phyloP scores from a whole-genome alignment of 192 early-diverging fungal species.

The Anaeromyces robustus region DNA sequence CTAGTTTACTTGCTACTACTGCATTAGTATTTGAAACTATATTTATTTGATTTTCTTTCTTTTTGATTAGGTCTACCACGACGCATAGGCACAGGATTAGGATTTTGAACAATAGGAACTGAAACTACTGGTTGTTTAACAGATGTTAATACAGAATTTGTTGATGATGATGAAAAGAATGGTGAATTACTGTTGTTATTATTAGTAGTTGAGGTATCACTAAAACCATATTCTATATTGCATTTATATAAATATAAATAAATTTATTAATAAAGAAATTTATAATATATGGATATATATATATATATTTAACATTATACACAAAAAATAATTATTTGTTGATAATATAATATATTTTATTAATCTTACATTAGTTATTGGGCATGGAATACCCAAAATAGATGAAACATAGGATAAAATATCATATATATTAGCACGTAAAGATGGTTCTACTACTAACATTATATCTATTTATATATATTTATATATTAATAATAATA shows the following conservation, averaged over 20 bases:
- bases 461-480: constrained; percentile 20
- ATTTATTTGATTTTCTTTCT: background rate
- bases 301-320: no score
- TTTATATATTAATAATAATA: no score
- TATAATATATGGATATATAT: no score
- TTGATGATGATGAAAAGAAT: constrained; percentile 8
- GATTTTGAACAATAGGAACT: constrained; percentile 16
- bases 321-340: no score
- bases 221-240: constrained; percentile 1
- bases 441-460: constrained; percentile 56
- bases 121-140: constrained; percentile 9
- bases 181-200: constrained; percentile 4
- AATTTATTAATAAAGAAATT: no score
- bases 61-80: constrained; percentile 65
- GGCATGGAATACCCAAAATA: constrained; percentile 40
- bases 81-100: constrained; percentile 66
- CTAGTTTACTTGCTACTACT: background rate
- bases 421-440: constrained; percentile 68
- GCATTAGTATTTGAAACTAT: background rate
- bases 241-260: no score
- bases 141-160: constrained; percentile 7
- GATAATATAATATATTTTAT: no score
- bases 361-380: constrained; percentile 46
- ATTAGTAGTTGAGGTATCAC: background rate
- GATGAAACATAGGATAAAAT: constrained; percentile 46